Base-by-base conservation (phyloP, 345 rosid species). In the Trapa bicornis region DNA sequence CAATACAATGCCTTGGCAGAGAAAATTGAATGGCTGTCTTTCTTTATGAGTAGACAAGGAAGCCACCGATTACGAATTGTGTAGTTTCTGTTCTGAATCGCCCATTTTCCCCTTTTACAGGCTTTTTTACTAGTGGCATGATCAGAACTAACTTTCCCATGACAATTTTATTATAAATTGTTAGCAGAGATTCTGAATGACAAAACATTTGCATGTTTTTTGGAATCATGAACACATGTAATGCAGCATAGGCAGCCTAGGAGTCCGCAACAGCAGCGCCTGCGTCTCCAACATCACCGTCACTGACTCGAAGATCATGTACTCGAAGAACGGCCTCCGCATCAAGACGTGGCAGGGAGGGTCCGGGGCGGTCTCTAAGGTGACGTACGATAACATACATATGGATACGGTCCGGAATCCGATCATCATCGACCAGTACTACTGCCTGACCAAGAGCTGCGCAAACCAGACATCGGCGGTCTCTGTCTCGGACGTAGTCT, bases 291-390 rank as follows among this genome's bases (percentile, higher is more conserved):
- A 94, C 74, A 75, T 94, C 62, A 91, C 97, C 0, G 99, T 95
- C 16, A 75, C 85, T 50, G 96, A 95, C 80, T 88, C 97, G 0
- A 74, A 81, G 67, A 89, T 94, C 29, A 91, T 77, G 75, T 71
- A 61, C 14, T 84, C 97, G 0, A 86, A 78, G 48, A 95, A 95
- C 14, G 99, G 99, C 50, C 94, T 91, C 8, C 76, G 99, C 63
- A 95, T 95, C 85, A 95, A 95, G 78, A 91, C 99, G 50, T 95
- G 99, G 99, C 99, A 91, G 81, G 97, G 97, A 22, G 97, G 97
- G 16, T 91, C 90, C 0, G 99, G 99, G 48, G 79, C 92, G 3
- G 99, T 91, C 5, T 77, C 89, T 38, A 85, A 85, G 43, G 75
- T 91, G 50, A 87, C 81, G 47, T 94, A 89, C 85, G 70, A 79